phyloP scores from a whole-genome alignment of 2,329 filamentous ascomycete species.

The Aspergillus novoparasiticus region DNA sequence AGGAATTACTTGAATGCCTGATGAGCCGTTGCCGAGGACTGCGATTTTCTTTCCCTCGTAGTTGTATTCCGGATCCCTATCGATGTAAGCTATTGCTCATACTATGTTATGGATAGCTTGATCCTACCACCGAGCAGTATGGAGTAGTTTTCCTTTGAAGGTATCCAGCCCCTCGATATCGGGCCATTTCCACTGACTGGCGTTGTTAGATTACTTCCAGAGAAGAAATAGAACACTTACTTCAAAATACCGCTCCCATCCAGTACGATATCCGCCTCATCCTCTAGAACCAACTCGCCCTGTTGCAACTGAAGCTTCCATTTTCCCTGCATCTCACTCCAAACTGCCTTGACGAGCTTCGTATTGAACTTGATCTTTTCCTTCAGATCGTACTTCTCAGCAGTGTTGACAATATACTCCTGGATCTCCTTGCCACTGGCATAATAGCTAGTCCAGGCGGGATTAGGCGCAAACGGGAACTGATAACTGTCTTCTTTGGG shows the following conservation, averaged over 20 bases:
- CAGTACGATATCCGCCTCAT: slow-evolving; percentile 30
- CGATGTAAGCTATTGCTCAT: background rate
- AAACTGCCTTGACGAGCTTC: slow-evolving; percentile 40
- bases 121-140: slow-evolving; percentile 39
- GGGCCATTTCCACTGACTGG: slow-evolving; percentile 27
- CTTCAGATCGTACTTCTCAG: slow-evolving; percentile 44
- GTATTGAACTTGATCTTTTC: slow-evolving; percentile 40
- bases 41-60: slow-evolving; percentile 31
- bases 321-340: slow-evolving; percentile 32
- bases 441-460: slow-evolving; percentile 47
- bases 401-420: slow-evolving; percentile 46
- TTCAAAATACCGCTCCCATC: slow-evolving; percentile 33
- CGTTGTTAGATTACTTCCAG: background rate
- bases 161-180: slow-evolving; percentile 25
- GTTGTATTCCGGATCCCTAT: slow-evolving; percentile 30
- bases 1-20: slow-evolving; percentile 31
- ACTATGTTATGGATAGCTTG: background rate
- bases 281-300: slow-evolving; percentile 16
- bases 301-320: slow-evolving; percentile 24
- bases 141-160: slow-evolving; percentile 39
- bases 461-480: slow-evolving; percentile 48
- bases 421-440: slow-evolving; percentile 45
- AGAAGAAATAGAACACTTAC: background rate
- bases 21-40: slow-evolving; percentile 38
- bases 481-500: slow-evolving; percentile 37